A percentile compares a stretch with the other conserved stretches of the same genome.
These are phyloP conservation scores for Casuarina cunninghamiana DNA, from an alignment of 306 rosid species.

Conservation along the genomic window DNA sequence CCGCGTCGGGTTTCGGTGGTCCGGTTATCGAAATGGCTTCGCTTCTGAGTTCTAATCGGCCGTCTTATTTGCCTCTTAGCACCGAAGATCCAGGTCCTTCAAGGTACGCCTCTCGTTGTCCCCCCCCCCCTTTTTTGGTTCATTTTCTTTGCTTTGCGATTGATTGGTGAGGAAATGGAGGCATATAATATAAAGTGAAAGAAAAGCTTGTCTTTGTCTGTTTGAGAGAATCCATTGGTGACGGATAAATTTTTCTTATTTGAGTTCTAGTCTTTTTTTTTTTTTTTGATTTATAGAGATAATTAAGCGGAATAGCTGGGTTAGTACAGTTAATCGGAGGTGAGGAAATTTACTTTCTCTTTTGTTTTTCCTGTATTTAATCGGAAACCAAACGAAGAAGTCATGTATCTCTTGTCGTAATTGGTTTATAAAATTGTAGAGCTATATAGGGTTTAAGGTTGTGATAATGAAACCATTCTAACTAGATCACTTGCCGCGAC, in stretches of 20 bases:
- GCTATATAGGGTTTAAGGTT: neutral
- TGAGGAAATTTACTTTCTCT: neutral
- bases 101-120: constrained; percentile 15
- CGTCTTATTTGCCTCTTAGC: constrained; percentile 68
- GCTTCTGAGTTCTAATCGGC: constrained; percentile 56
- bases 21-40: constrained; percentile 78
- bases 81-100: constrained; percentile 73
- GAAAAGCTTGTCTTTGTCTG: neutral
- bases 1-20: constrained; percentile 57
- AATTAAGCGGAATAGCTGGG: neutral
- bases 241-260: neutral
- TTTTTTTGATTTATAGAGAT: neutral
- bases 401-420: neutral
- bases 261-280: neutral
- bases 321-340: neutral
- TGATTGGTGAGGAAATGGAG: neutral
- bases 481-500: too few relatives aligned
- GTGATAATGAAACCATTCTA: neutral
- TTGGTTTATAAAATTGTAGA: neutral
- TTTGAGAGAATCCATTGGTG: neutral
- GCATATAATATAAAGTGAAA: neutral
- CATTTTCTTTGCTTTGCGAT: neutral
- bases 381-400: neutral
- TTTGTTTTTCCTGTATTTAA: neutral
- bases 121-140: neutral